Evolutionary conservation across 2,329 filamentous ascomycete genomes (phyloP), one percentile per base, ranked within the genome.

Genomic region (Macrophomina phaseolina): DNA sequence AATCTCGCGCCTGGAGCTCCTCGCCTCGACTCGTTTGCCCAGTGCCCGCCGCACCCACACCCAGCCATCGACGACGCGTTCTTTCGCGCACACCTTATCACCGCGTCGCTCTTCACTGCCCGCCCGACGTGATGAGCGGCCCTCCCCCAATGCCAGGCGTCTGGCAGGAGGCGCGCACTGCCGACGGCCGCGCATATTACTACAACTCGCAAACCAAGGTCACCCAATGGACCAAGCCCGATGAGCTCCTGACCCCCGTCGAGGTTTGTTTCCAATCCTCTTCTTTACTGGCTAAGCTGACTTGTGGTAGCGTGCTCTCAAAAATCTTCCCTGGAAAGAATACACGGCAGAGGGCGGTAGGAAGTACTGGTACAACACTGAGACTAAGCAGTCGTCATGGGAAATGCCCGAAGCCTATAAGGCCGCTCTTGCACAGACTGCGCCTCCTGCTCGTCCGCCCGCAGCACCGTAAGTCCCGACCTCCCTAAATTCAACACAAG

Each of bases 201-300:
- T 97, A 94, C 84, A 97, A 99, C 77, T 82, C 89, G 12, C 81
- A 88, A 68, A 97, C 93, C 16, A 96, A 96, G 77, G 87, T 86
- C 69, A 98, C 95, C 38, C 91, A 94, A 86, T 99, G 95, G 95
- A 90, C 89, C 48, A 98, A 97, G 81, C 96, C 95, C 4, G 87
- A 91, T 75, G 95, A 97, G 53, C 83, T 97, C 80, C 94, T 97
- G 91, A 90, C 87, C 28, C 86, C 88, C 6, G 88, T 89, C 62
- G 93, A 97, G 88, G 93, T 94, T 70, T 80, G 71, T 46, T 5
- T 30, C 56, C 51, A 51, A 62, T 60, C 64, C 67, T 62, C 4
- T 14, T 49, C 42, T 38, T 65, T 73, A 60, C 11, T 40, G 58
- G 69, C 42, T 40, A 67, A 52, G 36, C 70, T 75, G 55, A 74